phyloP scores from a whole-genome alignment of 208 protist species.

The Herpetomonas samuelpessoai region DNA sequence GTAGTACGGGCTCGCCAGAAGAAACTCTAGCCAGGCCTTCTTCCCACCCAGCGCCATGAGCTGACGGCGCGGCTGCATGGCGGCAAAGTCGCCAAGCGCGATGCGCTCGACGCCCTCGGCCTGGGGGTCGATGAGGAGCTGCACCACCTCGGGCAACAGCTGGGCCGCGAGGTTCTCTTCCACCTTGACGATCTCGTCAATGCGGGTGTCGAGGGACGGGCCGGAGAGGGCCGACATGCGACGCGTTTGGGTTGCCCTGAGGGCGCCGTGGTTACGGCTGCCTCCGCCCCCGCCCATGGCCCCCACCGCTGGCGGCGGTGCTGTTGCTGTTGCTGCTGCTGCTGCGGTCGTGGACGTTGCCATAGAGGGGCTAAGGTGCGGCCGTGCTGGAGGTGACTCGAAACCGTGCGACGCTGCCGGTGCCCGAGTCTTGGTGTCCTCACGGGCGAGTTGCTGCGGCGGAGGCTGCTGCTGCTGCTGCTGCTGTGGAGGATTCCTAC shows the following conservation, averaged over 20 bases:
- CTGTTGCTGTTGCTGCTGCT: constrained; percentile 1
- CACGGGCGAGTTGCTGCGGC: not conserved
- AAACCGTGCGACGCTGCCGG: not conserved
- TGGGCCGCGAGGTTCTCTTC: constrained; percentile 46
- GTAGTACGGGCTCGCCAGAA: constrained; percentile 68
- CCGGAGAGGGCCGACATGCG: constrained; percentile 24
- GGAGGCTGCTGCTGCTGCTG: constrained; percentile 7
- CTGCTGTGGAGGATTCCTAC: not conserved
- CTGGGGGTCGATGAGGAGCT: constrained; percentile 72
- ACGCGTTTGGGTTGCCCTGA: constrained; percentile 21
- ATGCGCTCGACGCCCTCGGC: constrained; percentile 66
- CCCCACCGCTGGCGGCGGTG: not conserved
- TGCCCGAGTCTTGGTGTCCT: constrained; percentile 5
- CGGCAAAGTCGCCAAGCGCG: constrained; percentile 60
- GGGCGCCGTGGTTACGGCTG: constrained; percentile 13
- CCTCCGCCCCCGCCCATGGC: no score
- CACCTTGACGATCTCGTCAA: constrained; percentile 67
- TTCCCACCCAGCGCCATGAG: constrained; percentile 53
- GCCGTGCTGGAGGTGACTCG: not conserved
- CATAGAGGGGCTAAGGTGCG: not conserved
- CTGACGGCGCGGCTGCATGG: constrained; percentile 78
- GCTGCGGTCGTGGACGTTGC: constrained; percentile 2
- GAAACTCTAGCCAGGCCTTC: constrained; percentile 73
- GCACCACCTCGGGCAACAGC: constrained; percentile 61
- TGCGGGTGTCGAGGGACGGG: constrained; percentile 57